phyloP scores from a whole-genome alignment of 768 basidiomycete genomes.

The Galerina marginata region DNA sequence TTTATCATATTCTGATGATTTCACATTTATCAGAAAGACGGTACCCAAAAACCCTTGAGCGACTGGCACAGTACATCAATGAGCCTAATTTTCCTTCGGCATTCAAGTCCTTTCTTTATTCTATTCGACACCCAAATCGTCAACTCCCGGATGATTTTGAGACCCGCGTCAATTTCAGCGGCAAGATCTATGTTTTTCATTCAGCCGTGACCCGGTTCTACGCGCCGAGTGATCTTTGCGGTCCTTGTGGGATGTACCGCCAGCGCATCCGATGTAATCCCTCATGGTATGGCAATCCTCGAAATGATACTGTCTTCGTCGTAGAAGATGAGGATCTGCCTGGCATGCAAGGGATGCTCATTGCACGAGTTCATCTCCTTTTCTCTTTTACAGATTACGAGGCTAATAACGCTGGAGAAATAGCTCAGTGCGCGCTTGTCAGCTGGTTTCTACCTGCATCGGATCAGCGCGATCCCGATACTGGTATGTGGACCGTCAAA shows the following conservation, averaged over 20 bases:
- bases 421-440: constrained; percentile 32
- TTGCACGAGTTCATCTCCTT: constrained; percentile 33
- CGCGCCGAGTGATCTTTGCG: constrained; percentile 35
- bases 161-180: constrained; percentile 17
- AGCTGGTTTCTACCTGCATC: constrained; percentile 27
- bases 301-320: constrained; percentile 1
- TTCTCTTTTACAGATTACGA: constrained; percentile 32
- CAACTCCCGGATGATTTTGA: constrained; percentile 5
- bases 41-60: constrained; percentile 22
- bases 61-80: constrained; percentile 19
- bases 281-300: constrained; percentile 20
- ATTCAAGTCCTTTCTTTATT: constrained; percentile 21
- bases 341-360: constrained; percentile 32
- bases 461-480: constrained; percentile 26
- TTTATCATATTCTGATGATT: not conserved
- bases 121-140: constrained; percentile 8
- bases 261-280: constrained; percentile 34
- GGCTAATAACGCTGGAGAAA: not conserved
- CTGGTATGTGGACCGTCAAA: constrained; percentile 39
- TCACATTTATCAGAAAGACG: constrained; percentile 14
- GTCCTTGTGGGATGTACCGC: constrained; percentile 31
- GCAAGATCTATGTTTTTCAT: constrained; percentile 29
- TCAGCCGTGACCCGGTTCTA: constrained; percentile 32
- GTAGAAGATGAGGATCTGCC: constrained; percentile 1
- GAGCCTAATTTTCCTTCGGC: constrained; percentile 14